phyloP scores from a whole-genome alignment of 208 protist species.

The Crithidia sp. region DNA sequence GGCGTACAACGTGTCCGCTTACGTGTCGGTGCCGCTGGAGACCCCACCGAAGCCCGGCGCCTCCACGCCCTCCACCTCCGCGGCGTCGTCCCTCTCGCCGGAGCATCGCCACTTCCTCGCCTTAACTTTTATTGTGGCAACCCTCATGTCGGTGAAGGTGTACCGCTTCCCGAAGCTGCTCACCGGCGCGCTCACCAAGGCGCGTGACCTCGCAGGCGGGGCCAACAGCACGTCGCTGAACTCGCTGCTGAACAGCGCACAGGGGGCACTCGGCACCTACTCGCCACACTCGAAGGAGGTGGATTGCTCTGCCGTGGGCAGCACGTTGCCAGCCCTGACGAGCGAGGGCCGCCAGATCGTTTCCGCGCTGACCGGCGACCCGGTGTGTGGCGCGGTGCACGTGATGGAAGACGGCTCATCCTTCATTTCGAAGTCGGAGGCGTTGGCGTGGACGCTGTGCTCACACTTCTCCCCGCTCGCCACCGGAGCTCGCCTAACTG shows the following conservation, averaged over 20 bases:
- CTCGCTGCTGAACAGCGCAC: constrained; percentile 55
- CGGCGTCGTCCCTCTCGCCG: constrained; percentile 17
- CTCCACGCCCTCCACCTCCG: constrained; percentile 5
- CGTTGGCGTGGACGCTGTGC: constrained; percentile 79
- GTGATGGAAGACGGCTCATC: constrained; percentile 70
- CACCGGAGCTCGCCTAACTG: constrained; percentile 56
- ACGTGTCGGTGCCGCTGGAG: constrained; percentile 73
- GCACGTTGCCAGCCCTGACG: constrained; percentile 46
- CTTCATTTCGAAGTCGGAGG: constrained; percentile 66
- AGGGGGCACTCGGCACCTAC: constrained; percentile 71
- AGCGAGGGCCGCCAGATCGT: constrained; percentile 55
- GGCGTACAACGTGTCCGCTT: constrained; percentile 73
- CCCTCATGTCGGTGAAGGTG: constrained; percentile 88
- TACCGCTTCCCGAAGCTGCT: constrained; percentile 85
- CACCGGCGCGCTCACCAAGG: constrained; percentile 70
- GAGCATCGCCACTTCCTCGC: constrained; percentile 79
- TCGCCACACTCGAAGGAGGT: constrained; percentile 78
- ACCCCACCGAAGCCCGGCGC: constrained; percentile 16
- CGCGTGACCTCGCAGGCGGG: constrained; percentile 56
- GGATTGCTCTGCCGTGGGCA: constrained; percentile 48
- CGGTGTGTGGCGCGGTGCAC: constrained; percentile 57
- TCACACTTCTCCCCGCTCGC: constrained; percentile 83
- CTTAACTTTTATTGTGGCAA: constrained; percentile 59
- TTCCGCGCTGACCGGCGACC: constrained; percentile 58
- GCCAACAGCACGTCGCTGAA: constrained; percentile 49